Conservation (phyloP, 805 yeast genomes). For the Blastobotrys muscicola region DNA sequence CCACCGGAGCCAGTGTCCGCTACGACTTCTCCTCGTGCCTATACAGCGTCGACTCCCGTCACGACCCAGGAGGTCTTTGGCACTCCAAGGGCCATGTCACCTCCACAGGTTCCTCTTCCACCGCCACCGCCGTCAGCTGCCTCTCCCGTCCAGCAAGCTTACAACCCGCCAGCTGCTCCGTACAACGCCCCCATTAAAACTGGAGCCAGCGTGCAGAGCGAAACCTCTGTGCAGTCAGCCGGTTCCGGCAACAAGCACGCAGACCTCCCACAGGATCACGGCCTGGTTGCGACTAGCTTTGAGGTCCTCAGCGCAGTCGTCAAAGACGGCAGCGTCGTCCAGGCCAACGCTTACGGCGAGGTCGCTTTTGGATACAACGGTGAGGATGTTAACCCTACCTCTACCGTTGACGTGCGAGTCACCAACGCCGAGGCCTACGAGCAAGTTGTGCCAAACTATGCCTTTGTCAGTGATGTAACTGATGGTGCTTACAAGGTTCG, state of each 20-base stretch:
- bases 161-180: too few relatives aligned
- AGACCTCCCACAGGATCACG: constrained; percentile 6
- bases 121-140: constrained; percentile 4
- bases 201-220: constrained; percentile 2
- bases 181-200: constrained; percentile 2
- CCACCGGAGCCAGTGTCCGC: too few relatives aligned
- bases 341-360: constrained; percentile 71
- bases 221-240: constrained; percentile 19
- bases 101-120: neutral
- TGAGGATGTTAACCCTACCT: constrained; percentile 10
- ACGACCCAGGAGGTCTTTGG: neutral
- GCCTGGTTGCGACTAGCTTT: constrained; percentile 69
- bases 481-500: constrained; percentile 17
- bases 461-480: constrained; percentile 38
- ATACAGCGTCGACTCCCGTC: neutral
- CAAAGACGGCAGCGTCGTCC: constrained; percentile 52
- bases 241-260: constrained; percentile 9
- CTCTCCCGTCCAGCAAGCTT: neutral
- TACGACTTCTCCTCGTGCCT: too few relatives aligned
- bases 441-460: constrained; percentile 42
- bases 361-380: constrained; percentile 65
- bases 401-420: constrained; percentile 6
- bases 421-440: constrained; percentile 32
- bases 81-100: neutral
- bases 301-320: constrained; percentile 72